phyloP scores from a whole-genome alignment of 106 monocot species.

The Dendrobium chrysotoxum region DNA sequence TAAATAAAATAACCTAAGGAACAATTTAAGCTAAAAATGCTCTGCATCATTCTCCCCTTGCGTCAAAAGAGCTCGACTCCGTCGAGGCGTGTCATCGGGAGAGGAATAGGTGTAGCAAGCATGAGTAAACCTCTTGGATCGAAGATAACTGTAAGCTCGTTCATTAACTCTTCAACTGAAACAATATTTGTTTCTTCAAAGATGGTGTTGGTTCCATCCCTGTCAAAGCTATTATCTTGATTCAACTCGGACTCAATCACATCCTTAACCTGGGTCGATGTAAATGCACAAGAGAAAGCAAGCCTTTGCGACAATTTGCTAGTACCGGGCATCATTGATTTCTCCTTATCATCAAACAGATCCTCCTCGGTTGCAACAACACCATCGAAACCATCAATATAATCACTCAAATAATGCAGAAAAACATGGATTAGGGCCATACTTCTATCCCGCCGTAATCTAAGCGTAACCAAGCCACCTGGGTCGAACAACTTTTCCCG shows the following conservation, averaged over 20 bases:
- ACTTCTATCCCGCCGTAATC: too few species aligned
- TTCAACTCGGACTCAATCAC: constrained; percentile 78
- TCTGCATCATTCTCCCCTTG: too few species aligned
- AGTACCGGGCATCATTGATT: constrained; percentile 19
- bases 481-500: too few species aligned
- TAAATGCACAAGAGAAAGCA: constrained; percentile 87
- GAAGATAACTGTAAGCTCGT: too few species aligned
- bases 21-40: too few species aligned
- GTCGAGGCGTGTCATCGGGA: too few species aligned
- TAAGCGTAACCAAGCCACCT: too few species aligned
- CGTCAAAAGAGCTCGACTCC: too few species aligned
- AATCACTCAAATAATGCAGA: constrained; percentile 91
- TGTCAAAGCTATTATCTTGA: constrained; percentile 80
- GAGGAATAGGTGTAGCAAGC: too few species aligned
- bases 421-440: too few species aligned
- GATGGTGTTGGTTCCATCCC: constrained; percentile 78
- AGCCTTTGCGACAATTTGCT: constrained; percentile 54
- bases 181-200: constrained; percentile 79
- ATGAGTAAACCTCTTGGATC: too few species aligned
- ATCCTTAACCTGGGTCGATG: constrained; percentile 77
- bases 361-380: constrained; percentile 51
- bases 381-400: constrained; percentile 59
- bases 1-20: too few species aligned
- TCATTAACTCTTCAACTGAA: constrained; percentile 87
- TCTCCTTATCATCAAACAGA: constrained; percentile 28